Conservation (phyloP, 306 rosid species). For the Alnus rubra region DNA sequence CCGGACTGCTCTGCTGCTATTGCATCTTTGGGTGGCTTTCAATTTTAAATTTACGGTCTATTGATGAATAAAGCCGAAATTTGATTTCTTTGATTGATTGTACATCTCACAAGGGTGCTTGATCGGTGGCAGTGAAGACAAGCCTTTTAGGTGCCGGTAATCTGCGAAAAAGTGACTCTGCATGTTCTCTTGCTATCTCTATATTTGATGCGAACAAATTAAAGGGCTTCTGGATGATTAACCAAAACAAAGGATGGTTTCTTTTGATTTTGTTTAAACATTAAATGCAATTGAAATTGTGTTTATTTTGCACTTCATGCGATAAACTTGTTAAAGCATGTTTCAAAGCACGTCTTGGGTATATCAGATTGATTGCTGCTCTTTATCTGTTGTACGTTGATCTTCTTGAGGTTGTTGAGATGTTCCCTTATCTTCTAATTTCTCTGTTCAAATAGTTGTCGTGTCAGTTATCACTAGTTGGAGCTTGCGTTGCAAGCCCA, state of each 20-base stretch:
- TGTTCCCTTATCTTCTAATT: no score
- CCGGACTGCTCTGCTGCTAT: constrained; percentile 54
- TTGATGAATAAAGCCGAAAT: not conserved
- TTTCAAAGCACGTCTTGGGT: no score
- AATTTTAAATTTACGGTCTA: constrained; percentile 32
- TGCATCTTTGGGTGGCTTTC: constrained; percentile 55
- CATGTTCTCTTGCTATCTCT: constrained; percentile 45
- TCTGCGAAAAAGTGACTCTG: constrained; percentile 53
- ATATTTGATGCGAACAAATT: not conserved
- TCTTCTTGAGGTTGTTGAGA: no score
- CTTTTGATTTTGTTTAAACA: not conserved
- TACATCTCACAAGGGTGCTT: constrained; percentile 33
- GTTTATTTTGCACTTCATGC: not conserved
- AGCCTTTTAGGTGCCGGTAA: constrained; percentile 53
- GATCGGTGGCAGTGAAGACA: constrained; percentile 59
- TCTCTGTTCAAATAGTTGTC: no score
- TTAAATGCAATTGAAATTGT: not conserved
- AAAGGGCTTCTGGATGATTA: not conserved
- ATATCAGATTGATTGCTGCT: no score
- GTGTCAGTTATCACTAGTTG: not conserved
- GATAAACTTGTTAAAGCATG: constrained; percentile 1
- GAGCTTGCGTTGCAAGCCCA: no score
- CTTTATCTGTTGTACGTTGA: no score
- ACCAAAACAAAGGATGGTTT: not conserved
- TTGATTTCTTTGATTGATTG: constrained; percentile 2